Base-by-base conservation (phyloP, 805 yeast species). In the Candida vaughaniae region DNA sequence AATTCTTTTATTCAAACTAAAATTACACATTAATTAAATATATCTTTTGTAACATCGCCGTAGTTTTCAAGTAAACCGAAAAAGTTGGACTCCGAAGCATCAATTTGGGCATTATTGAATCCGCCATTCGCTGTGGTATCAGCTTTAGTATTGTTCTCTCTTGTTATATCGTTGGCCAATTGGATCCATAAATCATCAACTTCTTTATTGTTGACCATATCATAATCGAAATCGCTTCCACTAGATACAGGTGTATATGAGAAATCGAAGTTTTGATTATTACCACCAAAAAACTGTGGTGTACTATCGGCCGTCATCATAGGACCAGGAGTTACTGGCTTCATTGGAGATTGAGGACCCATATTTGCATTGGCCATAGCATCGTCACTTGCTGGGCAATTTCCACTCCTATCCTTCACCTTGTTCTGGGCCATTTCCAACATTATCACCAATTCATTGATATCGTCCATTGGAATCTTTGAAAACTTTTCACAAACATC, bases 161-260 rank as follows among this genome's bases (percentile, higher is more conserved):
- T 20, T 7, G 19, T 14, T 6, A 28, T 6, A 15, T 28, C 19
- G n/a, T 15, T 18, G 2, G 43, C 35, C 46, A 64, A 54, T 39
- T 60, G 62, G 25, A 42, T 39, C 72, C 72, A 66, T 33, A 64
- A 49, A 23, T 56, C 52, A 38, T 66, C 71, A 30, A 64, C 53
- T 27, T 63, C 66, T 8, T 45, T 50, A 39, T 58, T 56, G 15
- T 56, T 53, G 10, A 54, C 38, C 26, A 48, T 43, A 15, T 42
- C 39, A 28, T 36, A 39, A 15, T 31, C 42, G 16, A 23, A 19
- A 9, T 36, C 28, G 10, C 27, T 22, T 6, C 26, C 28, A 29
- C 26, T 16, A 4, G 33, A 23, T 8, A 22, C 22, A 5, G 37
- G 37, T n/a, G 25, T 34, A 12, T 10, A 20, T 14, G 12, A 26